Conservation (phyloP, 352 stramenopile species). For the Aphanomyces invadans region DNA sequence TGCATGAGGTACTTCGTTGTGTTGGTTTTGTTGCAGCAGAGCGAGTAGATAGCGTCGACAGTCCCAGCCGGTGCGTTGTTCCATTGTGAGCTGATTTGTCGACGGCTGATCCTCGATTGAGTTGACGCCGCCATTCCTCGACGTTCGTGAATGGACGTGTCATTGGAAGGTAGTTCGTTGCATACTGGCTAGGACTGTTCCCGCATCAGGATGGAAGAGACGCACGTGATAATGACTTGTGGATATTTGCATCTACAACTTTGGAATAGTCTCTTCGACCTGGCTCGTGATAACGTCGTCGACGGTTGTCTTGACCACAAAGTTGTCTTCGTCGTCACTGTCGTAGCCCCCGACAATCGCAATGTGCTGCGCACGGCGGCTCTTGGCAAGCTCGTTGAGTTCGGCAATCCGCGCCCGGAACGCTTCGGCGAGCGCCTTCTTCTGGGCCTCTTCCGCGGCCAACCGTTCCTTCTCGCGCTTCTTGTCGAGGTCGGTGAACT, state of each 20-base stretch:
- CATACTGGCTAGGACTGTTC: too few species aligned
- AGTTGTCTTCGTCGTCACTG: constrained; percentile 75
- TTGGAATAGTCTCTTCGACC: constrained; percentile 50
- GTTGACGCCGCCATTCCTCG: too few species aligned
- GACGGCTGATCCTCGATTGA: too few species aligned
- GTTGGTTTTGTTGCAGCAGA: too few species aligned
- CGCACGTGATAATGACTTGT: not conserved
- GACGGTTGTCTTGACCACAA: constrained; percentile 69
- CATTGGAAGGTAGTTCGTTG: too few species aligned
- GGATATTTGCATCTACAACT: constrained; percentile 3
- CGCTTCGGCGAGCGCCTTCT: constrained; percentile 56
- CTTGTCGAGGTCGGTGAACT: constrained; percentile 82
- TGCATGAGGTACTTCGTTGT: too few species aligned
- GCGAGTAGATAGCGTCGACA: too few species aligned
- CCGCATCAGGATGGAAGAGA: too few species aligned
- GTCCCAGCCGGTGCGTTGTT: too few species aligned
- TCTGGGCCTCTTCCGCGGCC: constrained; percentile 53
- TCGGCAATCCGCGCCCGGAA: constrained; percentile 61
- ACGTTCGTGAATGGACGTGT: too few species aligned
- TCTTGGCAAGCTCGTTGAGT: constrained; percentile 28
- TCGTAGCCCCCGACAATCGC: constrained; percentile 69
- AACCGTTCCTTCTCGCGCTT: constrained; percentile 74
- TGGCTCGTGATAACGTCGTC: constrained; percentile 64
- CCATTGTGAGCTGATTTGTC: too few species aligned
- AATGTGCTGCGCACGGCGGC: constrained; percentile 52